Percentiles rank a stretch among this genome's conserved stretches.
phyloP scores from a whole-genome alignment of 768 basidiomycete species.

The Mycena belliarum region DNA sequence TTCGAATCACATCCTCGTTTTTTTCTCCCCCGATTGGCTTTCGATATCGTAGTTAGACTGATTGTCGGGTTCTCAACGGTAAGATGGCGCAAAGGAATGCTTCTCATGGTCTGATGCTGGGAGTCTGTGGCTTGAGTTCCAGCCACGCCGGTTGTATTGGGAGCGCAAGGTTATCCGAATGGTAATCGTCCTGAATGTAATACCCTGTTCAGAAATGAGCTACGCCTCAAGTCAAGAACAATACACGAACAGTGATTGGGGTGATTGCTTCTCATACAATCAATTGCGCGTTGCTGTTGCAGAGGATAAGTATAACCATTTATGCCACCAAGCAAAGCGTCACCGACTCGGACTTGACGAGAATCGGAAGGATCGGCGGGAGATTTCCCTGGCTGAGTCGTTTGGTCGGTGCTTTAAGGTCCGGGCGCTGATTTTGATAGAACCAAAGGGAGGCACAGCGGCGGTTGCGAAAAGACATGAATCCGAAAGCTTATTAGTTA shows the following conservation, averaged over 20 bases:
- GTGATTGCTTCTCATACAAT: slow-evolving; percentile 20
- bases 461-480: no score
- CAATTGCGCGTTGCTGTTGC: slow-evolving; percentile 24
- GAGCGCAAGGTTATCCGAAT: slow-evolving; percentile 23
- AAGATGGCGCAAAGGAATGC: not conserved
- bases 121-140: not conserved
- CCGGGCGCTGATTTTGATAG: no score
- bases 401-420: slow-evolving; percentile 1
- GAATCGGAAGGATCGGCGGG: slow-evolving; percentile 21
- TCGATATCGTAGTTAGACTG: not conserved
- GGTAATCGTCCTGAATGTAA: slow-evolving; percentile 28
- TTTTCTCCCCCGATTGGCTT: not conserved
- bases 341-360: slow-evolving; percentile 28
- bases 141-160: not conserved
- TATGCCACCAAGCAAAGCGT: slow-evolving; percentile 16
- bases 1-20: not conserved
- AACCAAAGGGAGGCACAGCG: no score
- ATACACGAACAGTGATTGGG: slow-evolving; percentile 13
- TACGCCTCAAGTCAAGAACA: not conserved
- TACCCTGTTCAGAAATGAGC: slow-evolving; percentile 16
- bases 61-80: not conserved
- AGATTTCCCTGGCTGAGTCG: slow-evolving; percentile 14
- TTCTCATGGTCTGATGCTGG: not conserved
- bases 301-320: slow-evolving; percentile 19
- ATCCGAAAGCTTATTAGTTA: no score